Conservation (phyloP, 116 monocot genomes). For the Posidonia oceanica region DNA sequence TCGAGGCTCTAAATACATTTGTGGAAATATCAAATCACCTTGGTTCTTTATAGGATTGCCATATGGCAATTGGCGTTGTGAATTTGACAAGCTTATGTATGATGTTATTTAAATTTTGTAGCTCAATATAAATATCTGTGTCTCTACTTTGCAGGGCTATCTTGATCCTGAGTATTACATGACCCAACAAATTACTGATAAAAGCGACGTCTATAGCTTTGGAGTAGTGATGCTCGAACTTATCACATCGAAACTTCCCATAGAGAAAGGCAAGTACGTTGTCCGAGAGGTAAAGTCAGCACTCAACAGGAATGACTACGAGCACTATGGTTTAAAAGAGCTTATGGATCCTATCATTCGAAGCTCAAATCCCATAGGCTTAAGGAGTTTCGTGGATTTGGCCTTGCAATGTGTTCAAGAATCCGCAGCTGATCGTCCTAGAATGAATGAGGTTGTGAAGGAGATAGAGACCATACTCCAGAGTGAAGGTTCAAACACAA, state of each 20-base stretch:
- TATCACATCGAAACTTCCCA: slow-evolving; percentile 46
- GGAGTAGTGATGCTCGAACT: slow-evolving; percentile 87
- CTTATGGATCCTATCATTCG: slow-evolving; percentile 50
- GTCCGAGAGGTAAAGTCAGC: slow-evolving; percentile 43
- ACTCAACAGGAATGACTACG: slow-evolving; percentile 26
- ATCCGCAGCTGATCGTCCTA: slow-evolving; percentile 40
- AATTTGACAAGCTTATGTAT: neutral
- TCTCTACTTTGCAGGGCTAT: slow-evolving; percentile 49
- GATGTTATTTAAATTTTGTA: neutral
- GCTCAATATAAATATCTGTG: too few species aligned
- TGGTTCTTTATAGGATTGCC: too few species aligned
- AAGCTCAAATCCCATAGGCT: slow-evolving; percentile 25
- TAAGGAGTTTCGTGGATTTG: slow-evolving; percentile 43
- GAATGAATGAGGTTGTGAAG: slow-evolving; percentile 78
- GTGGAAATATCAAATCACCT: too few species aligned
- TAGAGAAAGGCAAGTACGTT: slow-evolving; percentile 65
- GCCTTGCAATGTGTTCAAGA: slow-evolving; percentile 69
- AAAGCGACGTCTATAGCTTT: slow-evolving; percentile 93
- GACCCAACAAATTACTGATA: slow-evolving; percentile 75
- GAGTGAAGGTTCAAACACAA: slow-evolving; percentile 31
- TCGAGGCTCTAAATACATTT: too few species aligned
- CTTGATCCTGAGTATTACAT: slow-evolving; percentile 94
- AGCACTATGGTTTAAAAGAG: slow-evolving; percentile 34
- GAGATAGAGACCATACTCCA: slow-evolving; percentile 64
- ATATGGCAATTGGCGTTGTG: neutral